Evolutionary conservation across 139 green algal species (phyloP).

Genomic region (Coccomyxa sp.): DNA sequence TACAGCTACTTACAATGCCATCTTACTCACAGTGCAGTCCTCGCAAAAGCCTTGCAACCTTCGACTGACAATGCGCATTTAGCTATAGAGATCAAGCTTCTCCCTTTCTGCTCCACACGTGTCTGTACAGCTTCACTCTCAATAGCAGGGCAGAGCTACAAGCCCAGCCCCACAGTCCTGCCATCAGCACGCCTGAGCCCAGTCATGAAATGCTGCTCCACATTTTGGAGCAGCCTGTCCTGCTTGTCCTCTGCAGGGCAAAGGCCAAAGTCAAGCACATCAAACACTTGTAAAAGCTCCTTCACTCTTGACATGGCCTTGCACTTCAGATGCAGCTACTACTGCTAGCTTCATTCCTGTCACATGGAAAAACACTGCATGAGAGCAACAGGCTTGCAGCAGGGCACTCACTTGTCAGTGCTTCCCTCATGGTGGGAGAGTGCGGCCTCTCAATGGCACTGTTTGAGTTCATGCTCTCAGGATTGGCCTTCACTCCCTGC

Average conservation of each 20-base stretch:
- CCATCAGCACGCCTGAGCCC: conserved; percentile 31
- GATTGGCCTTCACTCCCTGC: neutral
- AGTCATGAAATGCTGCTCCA: conserved; percentile 39
- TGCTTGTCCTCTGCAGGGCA: conserved; percentile 23
- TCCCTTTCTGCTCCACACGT: too few species aligned
- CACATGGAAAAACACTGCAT: neutral
- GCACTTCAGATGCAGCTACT: too few species aligned
- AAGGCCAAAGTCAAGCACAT: neutral
- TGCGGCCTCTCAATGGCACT: neutral
- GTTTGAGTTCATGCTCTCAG: neutral
- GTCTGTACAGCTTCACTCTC: too few species aligned
- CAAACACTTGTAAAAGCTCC: too few species aligned
- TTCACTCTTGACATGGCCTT: neutral
- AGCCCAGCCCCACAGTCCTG: conserved; percentile 37
- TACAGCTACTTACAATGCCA: too few species aligned
- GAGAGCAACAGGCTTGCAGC: neutral
- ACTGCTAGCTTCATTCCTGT: too few species aligned
- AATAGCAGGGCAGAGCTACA: too few species aligned
- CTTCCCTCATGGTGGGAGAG: neutral
- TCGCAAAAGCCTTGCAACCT: too few species aligned
- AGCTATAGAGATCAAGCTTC: too few species aligned
- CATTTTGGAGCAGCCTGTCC: conserved; percentile 26
- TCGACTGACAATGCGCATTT: too few species aligned
- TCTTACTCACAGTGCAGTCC: too few species aligned
- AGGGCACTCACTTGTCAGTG: neutral